These are phyloP conservation scores for Neurospora cerealis DNA, from an alignment of 495 filamentous ascomycete species.

Conservation along the genomic window DNA sequence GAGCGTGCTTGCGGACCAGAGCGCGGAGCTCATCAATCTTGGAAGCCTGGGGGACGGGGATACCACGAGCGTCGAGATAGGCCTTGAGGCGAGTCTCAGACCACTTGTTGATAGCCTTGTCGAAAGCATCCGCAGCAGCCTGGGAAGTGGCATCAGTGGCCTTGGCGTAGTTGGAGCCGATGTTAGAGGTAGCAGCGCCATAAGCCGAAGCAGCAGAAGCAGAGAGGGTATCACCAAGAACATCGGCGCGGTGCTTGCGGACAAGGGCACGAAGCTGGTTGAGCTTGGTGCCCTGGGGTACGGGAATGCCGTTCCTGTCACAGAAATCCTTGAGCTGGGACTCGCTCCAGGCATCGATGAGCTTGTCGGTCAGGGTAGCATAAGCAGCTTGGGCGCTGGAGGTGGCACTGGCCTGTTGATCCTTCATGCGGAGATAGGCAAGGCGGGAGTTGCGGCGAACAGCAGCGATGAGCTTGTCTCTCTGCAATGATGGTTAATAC, in stretches of 20 bases:
- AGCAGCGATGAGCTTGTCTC: constrained; percentile 78
- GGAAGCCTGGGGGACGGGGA: constrained; percentile 64
- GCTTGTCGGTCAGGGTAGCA: constrained; percentile 62
- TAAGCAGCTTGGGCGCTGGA: constrained; percentile 59
- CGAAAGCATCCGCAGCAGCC: constrained; percentile 59
- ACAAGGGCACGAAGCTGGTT: constrained; percentile 89
- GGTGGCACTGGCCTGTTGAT: constrained; percentile 49
- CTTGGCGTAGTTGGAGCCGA: constrained; percentile 65
- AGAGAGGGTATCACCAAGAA: constrained; percentile 57
- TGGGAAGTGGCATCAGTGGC: constrained; percentile 61
- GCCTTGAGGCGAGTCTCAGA: constrained; percentile 68
- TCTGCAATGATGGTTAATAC: constrained; percentile 23
- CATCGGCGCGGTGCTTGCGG: constrained; percentile 72
- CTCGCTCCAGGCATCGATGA: constrained; percentile 88
- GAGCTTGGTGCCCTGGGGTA: constrained; percentile 79
- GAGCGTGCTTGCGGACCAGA: constrained; percentile 57
- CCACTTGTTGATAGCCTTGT: constrained; percentile 54
- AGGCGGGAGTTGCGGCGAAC: constrained; percentile 87
- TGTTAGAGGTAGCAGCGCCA: constrained; percentile 74
- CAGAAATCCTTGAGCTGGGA: constrained; percentile 81
- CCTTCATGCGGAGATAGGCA: constrained; percentile 54
- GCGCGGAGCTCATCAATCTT: constrained; percentile 75
- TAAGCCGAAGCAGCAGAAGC: constrained; percentile 53
- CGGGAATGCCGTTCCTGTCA: constrained; percentile 77
- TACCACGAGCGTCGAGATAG: constrained; percentile 55